Percentiles rank a stretch among this genome's conserved stretches.
phyloP scores from a whole-genome alignment of 257 asterid genomes.

The Solanum appendiculatum region DNA sequence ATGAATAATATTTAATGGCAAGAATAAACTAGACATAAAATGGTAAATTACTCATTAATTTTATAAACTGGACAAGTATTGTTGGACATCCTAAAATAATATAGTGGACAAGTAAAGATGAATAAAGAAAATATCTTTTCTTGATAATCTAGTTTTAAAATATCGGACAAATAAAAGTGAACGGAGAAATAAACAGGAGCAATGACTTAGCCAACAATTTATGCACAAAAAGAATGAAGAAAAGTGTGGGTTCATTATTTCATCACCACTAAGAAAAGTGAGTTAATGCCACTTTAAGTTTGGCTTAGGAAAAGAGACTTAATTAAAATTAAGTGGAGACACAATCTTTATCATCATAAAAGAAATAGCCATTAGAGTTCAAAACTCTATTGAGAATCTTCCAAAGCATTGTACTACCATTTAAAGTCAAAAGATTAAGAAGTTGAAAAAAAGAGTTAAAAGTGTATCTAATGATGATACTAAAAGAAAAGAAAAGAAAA shows the following conservation, averaged over 20 bases:
- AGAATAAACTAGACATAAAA: too few relatives aligned
- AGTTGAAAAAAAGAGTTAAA: background rate
- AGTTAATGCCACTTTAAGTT: background rate
- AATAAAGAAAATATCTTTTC: too few relatives aligned
- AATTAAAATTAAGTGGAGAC: background rate
- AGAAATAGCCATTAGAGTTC: background rate
- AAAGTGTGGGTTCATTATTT: background rate
- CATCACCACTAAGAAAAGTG: background rate
- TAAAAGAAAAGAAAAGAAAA: background rate
- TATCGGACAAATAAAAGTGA: too few relatives aligned
- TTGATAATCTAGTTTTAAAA: too few relatives aligned
- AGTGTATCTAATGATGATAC: background rate
- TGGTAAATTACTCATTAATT: too few relatives aligned
- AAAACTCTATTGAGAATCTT: conserved; percentile 9
- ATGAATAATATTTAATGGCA: too few relatives aligned
- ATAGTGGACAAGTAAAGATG: too few relatives aligned
- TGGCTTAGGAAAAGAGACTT: background rate
- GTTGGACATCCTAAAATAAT: too few relatives aligned
- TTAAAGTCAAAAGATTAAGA: conserved; percentile 6
- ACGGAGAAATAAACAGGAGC: background rate
- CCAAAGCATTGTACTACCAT: conserved; percentile 7
- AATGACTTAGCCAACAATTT: background rate
- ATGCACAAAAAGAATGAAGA: background rate
- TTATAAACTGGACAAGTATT: too few relatives aligned
- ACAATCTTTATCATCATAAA: background rate